These are phyloP conservation scores for Otatea glauca DNA, from an alignment of 176 grass and related monocot genomes.

Conservation along the genomic window DNA sequence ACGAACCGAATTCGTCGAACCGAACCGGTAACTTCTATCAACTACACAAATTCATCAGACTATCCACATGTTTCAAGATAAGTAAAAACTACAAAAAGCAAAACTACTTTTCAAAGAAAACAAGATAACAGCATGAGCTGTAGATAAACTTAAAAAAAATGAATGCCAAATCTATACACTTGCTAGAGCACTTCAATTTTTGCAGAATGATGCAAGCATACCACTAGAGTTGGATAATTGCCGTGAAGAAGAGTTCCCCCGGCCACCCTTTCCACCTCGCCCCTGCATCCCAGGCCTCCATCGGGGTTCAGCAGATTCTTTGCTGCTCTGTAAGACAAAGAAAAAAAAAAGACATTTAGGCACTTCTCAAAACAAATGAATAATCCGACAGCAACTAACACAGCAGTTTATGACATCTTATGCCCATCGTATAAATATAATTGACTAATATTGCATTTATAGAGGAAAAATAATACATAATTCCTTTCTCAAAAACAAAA, in stretches of 20 bases:
- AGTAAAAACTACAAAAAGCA: conserved; percentile 12
- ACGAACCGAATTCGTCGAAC: too few relatives aligned
- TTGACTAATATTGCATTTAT: background rate
- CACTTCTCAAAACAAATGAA: background rate
- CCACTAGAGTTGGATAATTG: conserved; percentile 55
- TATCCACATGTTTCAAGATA: background rate
- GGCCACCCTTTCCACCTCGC: conserved; percentile 64
- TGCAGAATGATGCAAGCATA: conserved; percentile 40
- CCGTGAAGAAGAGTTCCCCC: conserved; percentile 60
- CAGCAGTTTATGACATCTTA: conserved; percentile 2
- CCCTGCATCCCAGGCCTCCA: conserved; percentile 58
- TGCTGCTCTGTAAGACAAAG: conserved; percentile 44
- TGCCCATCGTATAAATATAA: background rate
- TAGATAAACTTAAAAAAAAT: background rate
- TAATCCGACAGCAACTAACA: background rate
- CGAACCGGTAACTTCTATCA: background rate
- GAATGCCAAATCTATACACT: conserved; percentile 1
- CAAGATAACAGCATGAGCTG: background rate
- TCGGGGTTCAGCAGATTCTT: conserved; percentile 60
- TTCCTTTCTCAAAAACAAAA: conserved; percentile 3
- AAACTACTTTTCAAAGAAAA: conserved; percentile 14
- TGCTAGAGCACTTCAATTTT: conserved; percentile 3
- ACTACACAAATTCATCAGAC: conserved; percentile 20
- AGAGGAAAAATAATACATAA: background rate
- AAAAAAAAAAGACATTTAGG: conserved; percentile 8